These are phyloP conservation scores for Phylloporus rhodoxanthus DNA, from an alignment of 768 basidiomycete genomes.

Conservation along the genomic window DNA sequence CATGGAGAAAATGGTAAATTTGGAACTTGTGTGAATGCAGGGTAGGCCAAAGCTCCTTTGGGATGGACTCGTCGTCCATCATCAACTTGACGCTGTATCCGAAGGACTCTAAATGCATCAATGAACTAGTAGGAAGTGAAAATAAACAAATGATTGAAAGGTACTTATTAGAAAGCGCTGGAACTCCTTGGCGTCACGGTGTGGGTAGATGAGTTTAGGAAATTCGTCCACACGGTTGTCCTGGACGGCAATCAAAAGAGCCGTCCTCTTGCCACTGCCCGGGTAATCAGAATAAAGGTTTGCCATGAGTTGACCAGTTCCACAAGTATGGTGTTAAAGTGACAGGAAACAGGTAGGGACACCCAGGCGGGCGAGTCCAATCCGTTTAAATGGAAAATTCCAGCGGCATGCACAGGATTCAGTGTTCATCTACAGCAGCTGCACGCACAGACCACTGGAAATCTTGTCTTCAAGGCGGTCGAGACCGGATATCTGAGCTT, in stretches of 20 bases:
- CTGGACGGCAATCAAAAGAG: constrained; percentile 22
- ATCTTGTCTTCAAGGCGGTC: too few species aligned
- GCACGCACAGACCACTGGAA: background rate
- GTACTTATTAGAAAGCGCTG: constrained; percentile 21
- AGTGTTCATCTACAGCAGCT: background rate
- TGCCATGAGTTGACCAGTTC: constrained; percentile 5
- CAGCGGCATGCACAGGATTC: background rate
- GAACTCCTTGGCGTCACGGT: constrained; percentile 16
- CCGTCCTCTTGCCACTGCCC: constrained; percentile 11
- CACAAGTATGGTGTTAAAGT: background rate
- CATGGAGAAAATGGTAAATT: background rate
- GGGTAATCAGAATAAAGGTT: background rate
- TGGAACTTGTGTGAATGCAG: background rate
- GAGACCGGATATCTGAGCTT: too few species aligned
- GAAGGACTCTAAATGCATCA: constrained; percentile 28
- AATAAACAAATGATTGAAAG: background rate
- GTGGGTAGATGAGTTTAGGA: constrained; percentile 5
- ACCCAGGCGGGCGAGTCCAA: too few species aligned
- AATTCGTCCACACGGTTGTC: background rate
- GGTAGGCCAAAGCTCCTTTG: constrained; percentile 35
- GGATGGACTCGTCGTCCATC: constrained; percentile 31
- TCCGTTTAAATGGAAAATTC: background rate
- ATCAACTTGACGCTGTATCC: constrained; percentile 43
- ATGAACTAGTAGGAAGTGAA: background rate
- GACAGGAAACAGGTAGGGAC: background rate